Conservation (phyloP, 371 early-diverging fungal species). For the Saksenaea vasiformis region DNA sequence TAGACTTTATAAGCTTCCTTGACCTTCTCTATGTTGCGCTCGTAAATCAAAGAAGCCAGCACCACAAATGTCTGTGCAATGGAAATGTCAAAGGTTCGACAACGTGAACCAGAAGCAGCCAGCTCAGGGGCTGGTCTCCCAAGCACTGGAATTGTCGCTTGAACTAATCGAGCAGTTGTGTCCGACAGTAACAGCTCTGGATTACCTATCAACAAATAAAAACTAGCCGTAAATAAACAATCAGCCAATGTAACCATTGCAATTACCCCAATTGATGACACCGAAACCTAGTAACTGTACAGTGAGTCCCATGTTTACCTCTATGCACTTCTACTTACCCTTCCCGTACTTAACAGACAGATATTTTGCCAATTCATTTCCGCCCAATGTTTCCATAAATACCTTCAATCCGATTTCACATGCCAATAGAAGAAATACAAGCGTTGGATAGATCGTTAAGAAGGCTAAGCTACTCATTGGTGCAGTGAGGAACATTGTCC, state of each 20-base stretch:
- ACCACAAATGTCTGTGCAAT: conserved; percentile 32
- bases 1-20: conserved; percentile 24
- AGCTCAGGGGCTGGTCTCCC: conserved; percentile 15
- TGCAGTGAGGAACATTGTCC: conserved; percentile 22
- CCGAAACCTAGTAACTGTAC: conserved; percentile 20
- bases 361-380: conserved; percentile 18
- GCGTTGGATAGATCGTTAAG: conserved; percentile 23
- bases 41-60: conserved; percentile 40
- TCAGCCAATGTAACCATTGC: neutral
- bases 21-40: conserved; percentile 46
- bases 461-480: conserved; percentile 35
- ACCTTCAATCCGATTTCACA: conserved; percentile 31
- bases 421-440: conserved; percentile 20
- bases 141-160: conserved; percentile 20
- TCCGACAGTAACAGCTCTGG: conserved; percentile 24
- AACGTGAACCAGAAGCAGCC: conserved; percentile 12
- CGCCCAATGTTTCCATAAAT: conserved; percentile 36
- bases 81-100: conserved; percentile 31
- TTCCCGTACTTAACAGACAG: conserved; percentile 28
- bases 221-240: neutral
- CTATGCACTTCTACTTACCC: conserved; percentile 6
- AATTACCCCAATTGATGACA: conserved; percentile 43
- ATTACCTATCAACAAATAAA: conserved; percentile 13
- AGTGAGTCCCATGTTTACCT: neutral
- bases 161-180: conserved; percentile 13